Conservation (phyloP, 1,284 basidiomycete genomes). For the Malassezia sympodialis region DNA sequence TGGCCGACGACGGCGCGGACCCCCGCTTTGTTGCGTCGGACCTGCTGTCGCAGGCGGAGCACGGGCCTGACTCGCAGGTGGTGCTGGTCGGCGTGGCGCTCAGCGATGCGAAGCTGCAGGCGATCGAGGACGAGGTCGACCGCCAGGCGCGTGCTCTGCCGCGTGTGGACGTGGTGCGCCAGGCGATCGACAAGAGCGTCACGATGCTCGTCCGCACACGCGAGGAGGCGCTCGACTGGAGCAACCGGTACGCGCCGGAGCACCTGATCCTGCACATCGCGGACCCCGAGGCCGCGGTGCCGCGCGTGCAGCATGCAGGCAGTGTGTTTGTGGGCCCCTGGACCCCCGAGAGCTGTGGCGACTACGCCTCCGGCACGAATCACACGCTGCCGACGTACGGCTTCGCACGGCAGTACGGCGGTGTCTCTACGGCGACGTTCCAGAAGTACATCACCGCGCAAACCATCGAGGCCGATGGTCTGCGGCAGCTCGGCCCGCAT, state of each 20-base stretch:
- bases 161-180: slow-evolving; percentile 77
- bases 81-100: slow-evolving; percentile 76
- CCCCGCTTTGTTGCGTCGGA: slow-evolving; percentile 91
- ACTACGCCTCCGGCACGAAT: slow-evolving; percentile 97
- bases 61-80: slow-evolving; percentile 95
- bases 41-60: slow-evolving; percentile 87
- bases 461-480: slow-evolving; percentile 69
- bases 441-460: slow-evolving; percentile 98
- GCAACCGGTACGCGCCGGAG: slow-evolving; percentile 80
- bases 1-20: slow-evolving; percentile 76
- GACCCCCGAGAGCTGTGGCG: slow-evolving; percentile 79
- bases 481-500: slow-evolving; percentile 70
- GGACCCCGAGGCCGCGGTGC: slow-evolving; percentile 30
- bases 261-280: slow-evolving; percentile 53
- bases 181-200: slow-evolving; percentile 82
- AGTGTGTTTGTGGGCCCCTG: slow-evolving; percentile 78
- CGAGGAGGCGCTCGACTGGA: slow-evolving; percentile 73
- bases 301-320: slow-evolving; percentile 55
- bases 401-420: slow-evolving; percentile 93
- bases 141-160: slow-evolving; percentile 74
- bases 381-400: slow-evolving; percentile 66
- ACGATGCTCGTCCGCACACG: slow-evolving; percentile 65
- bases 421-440: slow-evolving; percentile 93
- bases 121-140: slow-evolving; percentile 78
- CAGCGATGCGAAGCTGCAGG: slow-evolving; percentile 56